Evolutionary conservation across 2,329 filamentous ascomycete genomes (phyloP), one percentile per base, ranked within the genome.

Genomic region (Colletotrichum tropicicola): DNA sequence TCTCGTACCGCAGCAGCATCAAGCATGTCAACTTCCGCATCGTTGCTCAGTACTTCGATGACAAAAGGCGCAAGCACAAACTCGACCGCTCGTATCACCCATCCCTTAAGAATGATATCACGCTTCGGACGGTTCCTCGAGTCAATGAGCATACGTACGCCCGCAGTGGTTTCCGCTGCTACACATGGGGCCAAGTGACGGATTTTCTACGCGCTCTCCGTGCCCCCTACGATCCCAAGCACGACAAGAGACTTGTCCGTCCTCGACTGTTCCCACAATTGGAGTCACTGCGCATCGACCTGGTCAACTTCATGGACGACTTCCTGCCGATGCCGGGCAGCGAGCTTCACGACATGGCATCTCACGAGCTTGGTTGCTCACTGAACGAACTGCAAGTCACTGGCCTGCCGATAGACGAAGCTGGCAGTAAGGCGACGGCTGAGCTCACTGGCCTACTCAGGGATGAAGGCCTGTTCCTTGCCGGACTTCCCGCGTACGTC

Each of bases 21-120:
- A 77, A 77, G 23, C 75, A 81, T 59, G 73, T 85, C 69, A 86
- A 77, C 27, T 74, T 88, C 41, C 84, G 86, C 43, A 75, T 88
- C 69, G 82, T 87, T 62, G 85, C 85, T 9, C 79, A 78, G 54
- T 88, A 85, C 71, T 88, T 86, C 65, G 84, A 87, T 59, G 85
- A 88, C 51, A 65, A 55, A 43, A 79, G 77, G 37, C 75, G 75
- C 13, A 67, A 63, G 17, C 82, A 82, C 67, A 79, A 77, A 66
- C 73, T 83, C 45, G 76, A 76, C 25, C 75, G 73, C 21, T 73
- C 73, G 8, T 82, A 85, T 66, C 83, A 85, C 65, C 72, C 74
- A 2, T 77, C 78, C 43, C 68, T 84, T 43, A 80, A 76, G 63
- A 80, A 76, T 55, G 74, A 79, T 6, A 74, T 83, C 17, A 71